phyloP scores from a whole-genome alignment of 2,329 filamentous ascomycete genomes.

The Pleurostoma richardsiae region DNA sequence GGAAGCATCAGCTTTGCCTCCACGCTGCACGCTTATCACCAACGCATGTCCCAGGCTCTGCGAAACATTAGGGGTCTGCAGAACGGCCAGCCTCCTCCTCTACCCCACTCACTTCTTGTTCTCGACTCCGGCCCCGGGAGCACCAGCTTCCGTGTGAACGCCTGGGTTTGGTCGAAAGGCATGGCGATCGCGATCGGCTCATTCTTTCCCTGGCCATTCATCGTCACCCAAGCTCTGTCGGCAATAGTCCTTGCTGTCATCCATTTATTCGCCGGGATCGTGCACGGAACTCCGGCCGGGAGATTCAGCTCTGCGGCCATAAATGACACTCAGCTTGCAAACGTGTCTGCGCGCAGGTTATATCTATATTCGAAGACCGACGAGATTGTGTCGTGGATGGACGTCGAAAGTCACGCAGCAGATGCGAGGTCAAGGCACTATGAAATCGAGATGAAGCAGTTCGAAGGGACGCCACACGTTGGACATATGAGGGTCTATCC shows the following conservation, averaged over 20 bases:
- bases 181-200: not conserved
- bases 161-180: not conserved
- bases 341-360: not conserved
- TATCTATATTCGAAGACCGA: not conserved
- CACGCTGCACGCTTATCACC: not conserved
- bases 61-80: not conserved
- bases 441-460: not conserved
- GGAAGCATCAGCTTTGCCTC: not conserved
- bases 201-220: not conserved
- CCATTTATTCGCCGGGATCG: not conserved
- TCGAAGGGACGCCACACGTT: not conserved
- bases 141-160: not conserved
- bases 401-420: not conserved
- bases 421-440: not conserved
- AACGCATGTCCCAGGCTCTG: not conserved
- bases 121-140: not conserved
- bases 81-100: not conserved
- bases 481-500: not conserved
- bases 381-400: not conserved
- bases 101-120: not conserved
- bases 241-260: not conserved
- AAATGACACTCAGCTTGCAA: not conserved
- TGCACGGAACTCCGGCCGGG: not conserved
- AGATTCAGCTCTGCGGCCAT: not conserved
- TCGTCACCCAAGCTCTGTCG: not conserved